Percentiles rank a stretch among this genome's conserved stretches.
phyloP scores from a whole-genome alignment of 441 rosid genomes.

The Dalechampia spathulata region DNA sequence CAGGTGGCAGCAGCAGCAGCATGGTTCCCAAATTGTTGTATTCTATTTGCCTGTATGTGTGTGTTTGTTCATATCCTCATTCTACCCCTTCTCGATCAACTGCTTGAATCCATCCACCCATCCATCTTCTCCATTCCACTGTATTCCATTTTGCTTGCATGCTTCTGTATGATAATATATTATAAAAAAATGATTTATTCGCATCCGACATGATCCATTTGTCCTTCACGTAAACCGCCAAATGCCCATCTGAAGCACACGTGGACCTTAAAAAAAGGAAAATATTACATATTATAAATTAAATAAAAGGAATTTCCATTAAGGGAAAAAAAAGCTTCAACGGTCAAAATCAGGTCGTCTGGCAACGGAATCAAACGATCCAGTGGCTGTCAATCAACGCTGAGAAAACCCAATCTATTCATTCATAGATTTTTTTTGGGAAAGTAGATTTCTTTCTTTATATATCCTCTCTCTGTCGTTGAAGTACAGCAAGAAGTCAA shows the following conservation, averaged over 20 bases:
- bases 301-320: not conserved
- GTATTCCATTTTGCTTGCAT: no score
- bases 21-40: not conserved
- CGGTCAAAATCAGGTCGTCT: conserved; percentile 1
- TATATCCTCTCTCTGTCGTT: no score
- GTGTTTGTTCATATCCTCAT: no score
- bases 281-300: not conserved
- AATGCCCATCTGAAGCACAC: not conserved
- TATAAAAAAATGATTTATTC: no score
- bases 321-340: not conserved
- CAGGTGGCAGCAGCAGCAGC: no score
- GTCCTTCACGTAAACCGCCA: not conserved
- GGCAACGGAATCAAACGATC: conserved; percentile 6
- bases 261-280: not conserved
- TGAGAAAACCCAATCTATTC: not conserved
- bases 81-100: no score
- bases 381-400: conserved; percentile 11
- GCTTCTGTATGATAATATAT: not conserved
- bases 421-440: no score
- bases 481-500: not conserved
- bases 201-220: no score
- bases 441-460: no score
- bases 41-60: no score
- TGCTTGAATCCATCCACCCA: no score
- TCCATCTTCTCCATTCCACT: no score